Evolutionary conservation across 345 rosid genomes (phyloP).

Genomic region (Alliaria petiolata): DNA sequence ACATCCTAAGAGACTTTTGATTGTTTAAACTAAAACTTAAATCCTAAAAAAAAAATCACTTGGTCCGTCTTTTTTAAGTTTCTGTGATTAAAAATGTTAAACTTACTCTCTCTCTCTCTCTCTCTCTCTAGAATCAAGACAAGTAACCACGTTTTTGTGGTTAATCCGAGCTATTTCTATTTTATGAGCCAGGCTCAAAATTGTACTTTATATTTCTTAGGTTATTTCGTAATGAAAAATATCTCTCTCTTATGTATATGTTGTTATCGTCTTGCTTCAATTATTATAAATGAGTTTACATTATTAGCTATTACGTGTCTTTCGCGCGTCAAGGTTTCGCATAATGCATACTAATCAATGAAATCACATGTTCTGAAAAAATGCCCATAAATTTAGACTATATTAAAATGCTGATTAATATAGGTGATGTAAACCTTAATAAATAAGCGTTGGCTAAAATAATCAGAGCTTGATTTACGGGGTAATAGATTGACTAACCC

Average conservation of each 20-base stretch:
- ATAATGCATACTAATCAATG: slow-evolving; percentile 30
- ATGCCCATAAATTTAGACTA: not conserved
- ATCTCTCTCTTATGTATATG: not conserved
- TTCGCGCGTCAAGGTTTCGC: slow-evolving; percentile 24
- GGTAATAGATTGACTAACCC: slow-evolving; percentile 17
- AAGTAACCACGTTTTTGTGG: slow-evolving; percentile 21
- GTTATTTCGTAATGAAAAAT: not conserved
- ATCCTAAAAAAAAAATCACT: not conserved
- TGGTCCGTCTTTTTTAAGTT: not conserved
- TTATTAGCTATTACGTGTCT: slow-evolving; percentile 29
- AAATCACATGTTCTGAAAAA: slow-evolving; percentile 22
- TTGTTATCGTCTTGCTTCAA: slow-evolving; percentile 6
- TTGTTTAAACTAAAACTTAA: not conserved
- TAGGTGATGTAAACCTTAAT: not conserved
- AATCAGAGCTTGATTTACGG: slow-evolving; percentile 20
- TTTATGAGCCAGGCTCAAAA: not conserved
- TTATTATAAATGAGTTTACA: slow-evolving; percentile 23
- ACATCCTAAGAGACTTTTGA: not conserved
- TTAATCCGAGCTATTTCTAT: not conserved
- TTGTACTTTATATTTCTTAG: not conserved
- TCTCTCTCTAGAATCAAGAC: slow-evolving; percentile 5
- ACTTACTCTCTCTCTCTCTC: too few relatives aligned
- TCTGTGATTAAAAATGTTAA: not conserved
- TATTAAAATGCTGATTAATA: not conserved
- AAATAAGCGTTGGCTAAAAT: not conserved